These are phyloP conservation scores for Polytrichum formosum DNA, from an alignment of 225 moss, liverwort and hornwort species.

Conservation along the genomic window DNA sequence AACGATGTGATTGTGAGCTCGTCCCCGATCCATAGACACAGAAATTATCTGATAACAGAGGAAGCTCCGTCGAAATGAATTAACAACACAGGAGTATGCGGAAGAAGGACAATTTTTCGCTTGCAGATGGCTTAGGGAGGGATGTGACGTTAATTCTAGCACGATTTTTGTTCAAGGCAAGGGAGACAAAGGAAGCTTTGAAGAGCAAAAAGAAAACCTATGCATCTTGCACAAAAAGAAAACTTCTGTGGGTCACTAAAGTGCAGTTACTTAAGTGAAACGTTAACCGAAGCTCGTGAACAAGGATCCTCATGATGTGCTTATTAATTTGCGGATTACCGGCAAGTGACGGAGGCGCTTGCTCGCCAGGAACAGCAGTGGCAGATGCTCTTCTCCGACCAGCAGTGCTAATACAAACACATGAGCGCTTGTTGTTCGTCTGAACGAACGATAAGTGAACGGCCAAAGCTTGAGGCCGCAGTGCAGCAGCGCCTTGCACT, in stretches of 20 bases:
- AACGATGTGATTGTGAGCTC: no score
- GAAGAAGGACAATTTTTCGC: no score
- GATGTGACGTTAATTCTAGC: no score
- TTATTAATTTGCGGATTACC: constrained; percentile 12
- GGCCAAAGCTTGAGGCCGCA: not conserved
- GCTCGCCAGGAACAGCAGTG: constrained; percentile 4
- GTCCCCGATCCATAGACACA: no score
- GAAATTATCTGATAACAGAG: no score
- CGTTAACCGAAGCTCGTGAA: not conserved
- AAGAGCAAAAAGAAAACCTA: not conserved
- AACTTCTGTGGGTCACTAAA: not conserved
- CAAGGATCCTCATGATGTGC: not conserved
- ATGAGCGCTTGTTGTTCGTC: not conserved
- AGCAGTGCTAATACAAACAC: constrained; percentile 1
- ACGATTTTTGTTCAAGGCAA: no score
- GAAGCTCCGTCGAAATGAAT: no score
- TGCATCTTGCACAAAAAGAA: not conserved
- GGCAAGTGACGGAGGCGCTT: constrained; percentile 14
- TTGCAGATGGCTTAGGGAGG: no score
- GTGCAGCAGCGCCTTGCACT: no score
- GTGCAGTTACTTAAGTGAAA: not conserved
- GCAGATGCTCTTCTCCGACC: constrained; percentile 14
- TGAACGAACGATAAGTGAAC: not conserved
- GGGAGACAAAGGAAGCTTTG: constrained; percentile 5
- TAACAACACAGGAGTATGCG: no score